These are phyloP conservation scores for Zasmidium citrigriseum DNA, from an alignment of 2,329 filamentous ascomycete species.

Conservation along the genomic window DNA sequence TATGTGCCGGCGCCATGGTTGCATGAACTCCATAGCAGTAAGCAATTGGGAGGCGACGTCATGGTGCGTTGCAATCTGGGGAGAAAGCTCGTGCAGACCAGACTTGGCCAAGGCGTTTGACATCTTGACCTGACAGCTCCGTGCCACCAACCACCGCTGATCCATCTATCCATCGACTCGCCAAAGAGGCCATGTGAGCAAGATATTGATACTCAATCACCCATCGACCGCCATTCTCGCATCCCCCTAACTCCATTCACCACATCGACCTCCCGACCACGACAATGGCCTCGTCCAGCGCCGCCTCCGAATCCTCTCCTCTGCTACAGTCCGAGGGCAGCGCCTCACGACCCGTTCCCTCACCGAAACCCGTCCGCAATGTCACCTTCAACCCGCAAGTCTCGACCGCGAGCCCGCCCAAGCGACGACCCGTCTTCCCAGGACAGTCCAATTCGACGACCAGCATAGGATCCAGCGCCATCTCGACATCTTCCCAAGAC, in stretches of 20 bases:
- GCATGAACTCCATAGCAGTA: too few relatives aligned
- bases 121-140: not conserved
- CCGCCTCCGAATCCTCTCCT: slow-evolving; percentile 22
- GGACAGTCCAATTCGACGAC: slow-evolving; percentile 27
- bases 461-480: slow-evolving; percentile 28
- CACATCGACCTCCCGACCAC: not conserved
- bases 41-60: too few relatives aligned
- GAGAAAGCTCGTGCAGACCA: not conserved
- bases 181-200: not conserved
- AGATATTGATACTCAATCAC: not conserved
- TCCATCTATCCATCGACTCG: not conserved
- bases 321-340: slow-evolving; percentile 20
- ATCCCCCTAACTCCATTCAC: not conserved
- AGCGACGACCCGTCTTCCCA: slow-evolving; percentile 37
- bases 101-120: not conserved
- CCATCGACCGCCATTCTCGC: not conserved
- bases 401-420: slow-evolving; percentile 44
- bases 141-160: not conserved
- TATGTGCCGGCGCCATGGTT: too few relatives aligned
- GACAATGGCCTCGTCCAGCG: slow-evolving; percentile 17
- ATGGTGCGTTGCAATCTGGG: not conserved
- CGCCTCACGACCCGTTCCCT: slow-evolving; percentile 20
- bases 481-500: slow-evolving; percentile 9
- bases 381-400: slow-evolving; percentile 75
- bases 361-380: slow-evolving; percentile 54